Conservation (phyloP, 106 monocot genomes). For the Triglochin maritima region DNA sequence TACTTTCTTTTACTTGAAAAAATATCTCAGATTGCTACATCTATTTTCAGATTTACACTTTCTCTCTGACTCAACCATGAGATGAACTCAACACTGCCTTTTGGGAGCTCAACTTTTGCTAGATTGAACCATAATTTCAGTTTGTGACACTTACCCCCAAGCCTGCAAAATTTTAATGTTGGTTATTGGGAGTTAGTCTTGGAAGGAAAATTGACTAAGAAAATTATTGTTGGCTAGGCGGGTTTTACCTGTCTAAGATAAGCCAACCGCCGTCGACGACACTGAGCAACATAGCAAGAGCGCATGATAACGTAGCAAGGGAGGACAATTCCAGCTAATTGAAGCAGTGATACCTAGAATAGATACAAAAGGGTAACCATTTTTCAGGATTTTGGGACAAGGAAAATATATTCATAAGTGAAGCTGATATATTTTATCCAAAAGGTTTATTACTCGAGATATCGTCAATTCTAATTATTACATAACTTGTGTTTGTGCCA, state of each 20-base stretch:
- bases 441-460: too few relatives aligned
- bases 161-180: neutral
- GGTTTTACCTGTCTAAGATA: conserved; percentile 5
- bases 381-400: too few relatives aligned
- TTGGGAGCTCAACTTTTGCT: too few relatives aligned
- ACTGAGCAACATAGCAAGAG: conserved; percentile 50
- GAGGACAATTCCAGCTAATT: conserved; percentile 64
- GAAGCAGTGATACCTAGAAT: conserved; percentile 59
- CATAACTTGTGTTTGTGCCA: too few relatives aligned
- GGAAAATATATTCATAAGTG: too few relatives aligned
- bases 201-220: neutral
- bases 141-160: neutral
- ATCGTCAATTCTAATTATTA: too few relatives aligned
- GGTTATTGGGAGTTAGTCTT: neutral
- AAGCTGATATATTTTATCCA: too few relatives aligned
- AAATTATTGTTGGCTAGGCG: neutral
- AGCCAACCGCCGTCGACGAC: conserved; percentile 47
- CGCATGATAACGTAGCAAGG: conserved; percentile 79
- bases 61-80: neutral
- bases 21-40: neutral
- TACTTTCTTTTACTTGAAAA: neutral
- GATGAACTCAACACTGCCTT: too few relatives aligned
- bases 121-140: too few relatives aligned
- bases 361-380: neutral
- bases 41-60: neutral